Conservation (phyloP, 2,329 filamentous ascomycete genomes). For the Xylariaceae sp. region DNA sequence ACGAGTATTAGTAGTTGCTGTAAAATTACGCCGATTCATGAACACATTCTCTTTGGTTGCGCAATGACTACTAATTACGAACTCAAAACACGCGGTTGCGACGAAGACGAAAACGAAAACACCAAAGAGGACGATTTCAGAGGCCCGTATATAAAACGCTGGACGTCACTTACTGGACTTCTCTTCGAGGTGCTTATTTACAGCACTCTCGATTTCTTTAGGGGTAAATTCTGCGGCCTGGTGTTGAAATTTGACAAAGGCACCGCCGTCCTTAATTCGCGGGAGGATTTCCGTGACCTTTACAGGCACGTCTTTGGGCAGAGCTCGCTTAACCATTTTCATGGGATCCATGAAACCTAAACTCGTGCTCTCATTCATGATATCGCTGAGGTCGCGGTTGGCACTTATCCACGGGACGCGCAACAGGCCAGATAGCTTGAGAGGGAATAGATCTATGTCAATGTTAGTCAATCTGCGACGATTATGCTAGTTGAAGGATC, state of each 20-base stretch:
- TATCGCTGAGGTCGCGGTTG: constrained; percentile 44
- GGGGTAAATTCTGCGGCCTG: constrained; percentile 34
- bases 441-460: constrained; percentile 72
- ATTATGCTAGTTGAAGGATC: too few species aligned
- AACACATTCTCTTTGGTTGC: too few species aligned
- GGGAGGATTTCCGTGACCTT: constrained; percentile 79
- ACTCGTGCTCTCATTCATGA: constrained; percentile 46
- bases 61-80: too few species aligned
- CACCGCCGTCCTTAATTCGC: constrained; percentile 84
- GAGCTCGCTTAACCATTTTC: constrained; percentile 54
- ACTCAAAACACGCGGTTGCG: too few species aligned
- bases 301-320: constrained; percentile 55
- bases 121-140: too few species aligned
- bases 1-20: too few species aligned
- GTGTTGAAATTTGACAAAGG: constrained; percentile 63
- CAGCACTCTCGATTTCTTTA: constrained; percentile 53
- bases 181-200: constrained; percentile 61
- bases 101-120: too few species aligned
- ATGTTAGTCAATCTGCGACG: too few species aligned
- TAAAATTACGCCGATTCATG: too few species aligned
- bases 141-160: not conserved
- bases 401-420: constrained; percentile 41
- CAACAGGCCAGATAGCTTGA: constrained; percentile 56
- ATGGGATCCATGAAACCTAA: constrained; percentile 49
- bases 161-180: constrained; percentile 27